Evolutionary conservation across 2,329 filamentous ascomycete species (phyloP), one percentile per base, ranked within the genome.

Genomic region (Cladosporium phlei): DNA sequence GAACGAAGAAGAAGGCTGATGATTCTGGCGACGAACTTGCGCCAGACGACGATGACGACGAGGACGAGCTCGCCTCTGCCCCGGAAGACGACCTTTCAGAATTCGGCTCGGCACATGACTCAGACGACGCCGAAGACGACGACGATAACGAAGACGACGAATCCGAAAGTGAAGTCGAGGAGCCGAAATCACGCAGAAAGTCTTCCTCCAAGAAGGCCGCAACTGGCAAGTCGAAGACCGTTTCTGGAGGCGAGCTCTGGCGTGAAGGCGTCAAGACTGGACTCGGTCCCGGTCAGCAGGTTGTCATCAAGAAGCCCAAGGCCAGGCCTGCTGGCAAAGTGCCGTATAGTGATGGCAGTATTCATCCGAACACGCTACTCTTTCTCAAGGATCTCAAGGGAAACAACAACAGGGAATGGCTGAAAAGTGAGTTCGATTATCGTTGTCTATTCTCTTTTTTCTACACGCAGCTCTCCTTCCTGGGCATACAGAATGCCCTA

Each of bases 231-330:
- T 33, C 39, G 28, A 45, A 33, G 11, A 35, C 35, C 12, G 3
- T 22, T 8, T 25, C 42, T 21, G 25, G 25, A 2, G 58, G 59
- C 47, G 32, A 55, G 38, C 60, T 80, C 25, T 81, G 77, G 78
- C 72, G 73, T 58, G 66, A 73, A 49, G 78, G 77, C 8, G 75
- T 77, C 27, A 77, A 71, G 49, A 70, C 70, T 12, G 74, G 74
- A 5, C 63, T 82, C 21, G 77, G 72, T 4, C 79, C 78, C 28
- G 80, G 80, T 8, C 80, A 75, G 50, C 73, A 78, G 54, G 66
- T 84, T 24, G 72, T 82, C 54, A 80, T 83, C 61, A 75, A 78
- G 59, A 79, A 80, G 53, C 79, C 79, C 3, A 80, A 81, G 62
- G 73, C 80, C n/a, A 70, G 79, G 55, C 73, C 75, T 25, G 71